phyloP scores from a whole-genome alignment of 306 rosid genomes.

The Vicia villosa region DNA sequence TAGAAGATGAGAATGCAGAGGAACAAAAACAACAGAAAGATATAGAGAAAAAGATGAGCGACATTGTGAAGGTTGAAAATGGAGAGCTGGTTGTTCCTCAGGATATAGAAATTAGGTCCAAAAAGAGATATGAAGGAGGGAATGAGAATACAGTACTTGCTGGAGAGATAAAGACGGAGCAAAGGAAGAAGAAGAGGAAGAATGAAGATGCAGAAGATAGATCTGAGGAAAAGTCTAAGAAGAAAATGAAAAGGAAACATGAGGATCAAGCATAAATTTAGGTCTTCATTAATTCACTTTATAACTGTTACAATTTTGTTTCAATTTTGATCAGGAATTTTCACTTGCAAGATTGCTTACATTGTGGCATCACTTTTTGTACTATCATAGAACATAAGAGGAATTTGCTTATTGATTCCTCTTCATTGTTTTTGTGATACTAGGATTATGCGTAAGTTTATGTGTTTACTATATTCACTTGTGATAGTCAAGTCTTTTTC shows the following conservation, averaged over 20 bases:
- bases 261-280: not conserved
- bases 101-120: not conserved
- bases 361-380: slow-evolving; percentile 19
- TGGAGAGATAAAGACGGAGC: slow-evolving; percentile 30
- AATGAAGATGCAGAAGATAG: slow-evolving; percentile 30
- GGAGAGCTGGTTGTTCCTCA: not conserved
- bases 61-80: not conserved
- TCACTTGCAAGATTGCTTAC: slow-evolving; percentile 13
- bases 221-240: slow-evolving; percentile 20
- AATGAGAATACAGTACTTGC: not conserved
- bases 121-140: slow-evolving; percentile 19
- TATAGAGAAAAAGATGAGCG: not conserved
- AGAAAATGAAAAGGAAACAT: slow-evolving; percentile 39
- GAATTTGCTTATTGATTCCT: slow-evolving; percentile 9
- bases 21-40: slow-evolving; percentile 5
- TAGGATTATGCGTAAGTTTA: not conserved
- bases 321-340: slow-evolving; percentile 23
- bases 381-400: not conserved
- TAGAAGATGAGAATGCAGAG: slow-evolving; percentile 11
- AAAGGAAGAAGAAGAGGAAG: slow-evolving; percentile 32
- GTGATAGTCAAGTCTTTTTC: not conserved
- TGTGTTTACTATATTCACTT: slow-evolving; percentile 5
- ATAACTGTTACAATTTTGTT: not conserved
- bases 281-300: not conserved
- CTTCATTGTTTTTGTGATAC: not conserved